These are phyloP conservation scores for Ascochyta koolunga DNA, from an alignment of 2,329 filamentous ascomycete species.

Conservation along the genomic window DNA sequence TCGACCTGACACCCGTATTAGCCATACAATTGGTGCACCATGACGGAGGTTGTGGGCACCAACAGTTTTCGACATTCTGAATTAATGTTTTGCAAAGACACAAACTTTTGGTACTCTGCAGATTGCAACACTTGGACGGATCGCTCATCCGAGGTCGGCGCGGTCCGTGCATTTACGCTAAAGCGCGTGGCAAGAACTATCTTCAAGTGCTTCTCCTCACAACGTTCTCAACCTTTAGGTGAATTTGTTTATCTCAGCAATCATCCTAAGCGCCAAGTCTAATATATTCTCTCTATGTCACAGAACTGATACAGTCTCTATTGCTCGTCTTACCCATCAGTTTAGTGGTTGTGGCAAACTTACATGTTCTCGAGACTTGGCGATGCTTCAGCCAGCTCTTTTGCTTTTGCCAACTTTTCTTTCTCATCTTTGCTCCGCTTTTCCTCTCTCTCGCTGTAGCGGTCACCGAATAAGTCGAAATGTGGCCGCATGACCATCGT, in stretches of 20 bases:
- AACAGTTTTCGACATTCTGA: constrained; percentile 15
- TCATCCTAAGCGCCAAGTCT: background rate
- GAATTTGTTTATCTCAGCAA: background rate
- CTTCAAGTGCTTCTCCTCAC: background rate
- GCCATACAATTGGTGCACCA: background rate
- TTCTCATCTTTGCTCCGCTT: constrained; percentile 33
- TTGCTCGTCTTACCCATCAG: background rate
- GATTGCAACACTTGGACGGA: background rate
- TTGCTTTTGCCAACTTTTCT: background rate
- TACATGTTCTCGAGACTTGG: constrained; percentile 4
- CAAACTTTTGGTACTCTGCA: constrained; percentile 4
- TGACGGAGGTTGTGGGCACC: background rate
- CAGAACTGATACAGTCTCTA: background rate
- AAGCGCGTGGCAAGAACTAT: constrained; percentile 3
- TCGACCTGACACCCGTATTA: constrained; percentile 7
- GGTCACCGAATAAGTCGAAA: constrained; percentile 65
- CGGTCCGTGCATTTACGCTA: constrained; percentile 9
- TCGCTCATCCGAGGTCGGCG: constrained; percentile 2
- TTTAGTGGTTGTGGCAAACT: background rate
- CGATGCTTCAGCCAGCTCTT: background rate
- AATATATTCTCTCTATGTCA: background rate
- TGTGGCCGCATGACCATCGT: constrained; percentile 69
- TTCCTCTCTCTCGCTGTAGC: constrained; percentile 66
- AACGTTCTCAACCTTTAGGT: constrained; percentile 1
- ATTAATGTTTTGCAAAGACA: background rate